A percentile compares a stretch with the other conserved stretches of the same genome.
Evolutionary conservation across 441 rosid species (phyloP).

Genomic region (Croton setiger): DNA sequence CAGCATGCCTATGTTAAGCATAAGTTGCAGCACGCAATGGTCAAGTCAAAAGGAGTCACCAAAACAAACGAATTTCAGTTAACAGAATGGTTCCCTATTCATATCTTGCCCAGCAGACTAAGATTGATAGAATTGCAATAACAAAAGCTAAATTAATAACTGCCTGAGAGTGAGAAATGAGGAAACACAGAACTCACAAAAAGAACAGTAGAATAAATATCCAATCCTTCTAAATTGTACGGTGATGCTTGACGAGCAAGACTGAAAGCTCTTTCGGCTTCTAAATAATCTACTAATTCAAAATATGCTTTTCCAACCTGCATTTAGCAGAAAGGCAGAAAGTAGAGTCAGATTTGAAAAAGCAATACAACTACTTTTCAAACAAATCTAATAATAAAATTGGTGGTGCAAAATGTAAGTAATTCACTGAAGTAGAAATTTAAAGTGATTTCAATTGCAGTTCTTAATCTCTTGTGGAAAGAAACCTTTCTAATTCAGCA

Average conservation of each 20-base stretch:
- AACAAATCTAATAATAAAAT: not conserved
- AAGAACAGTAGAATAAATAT: constrained; percentile 89
- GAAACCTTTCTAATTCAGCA: not conserved
- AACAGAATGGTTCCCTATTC: too few species aligned
- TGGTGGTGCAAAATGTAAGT: not conserved
- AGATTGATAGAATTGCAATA: not conserved
- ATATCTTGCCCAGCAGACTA: not conserved
- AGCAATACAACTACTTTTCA: not conserved
- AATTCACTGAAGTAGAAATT: not conserved
- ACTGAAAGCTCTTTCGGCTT: constrained; percentile 83
- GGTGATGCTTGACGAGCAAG: constrained; percentile 80
- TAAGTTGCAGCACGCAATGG: not conserved
- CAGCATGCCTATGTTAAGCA: not conserved
- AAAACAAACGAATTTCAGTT: not conserved
- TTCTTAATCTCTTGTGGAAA: not conserved
- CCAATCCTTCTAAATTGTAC: constrained; percentile 94
- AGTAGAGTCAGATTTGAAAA: not conserved
- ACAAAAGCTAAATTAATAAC: not conserved
- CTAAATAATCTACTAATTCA: constrained; percentile 86
- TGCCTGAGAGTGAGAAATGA: not conserved
- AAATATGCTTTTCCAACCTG: constrained; percentile 95
- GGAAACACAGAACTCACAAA: constrained; percentile 57
- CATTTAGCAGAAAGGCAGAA: constrained; percentile 16
- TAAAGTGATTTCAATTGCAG: not conserved
- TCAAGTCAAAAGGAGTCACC: not conserved